phyloP scores from a whole-genome alignment of 2,329 filamentous ascomycete genomes.

The Trichoderma polysporum region DNA sequence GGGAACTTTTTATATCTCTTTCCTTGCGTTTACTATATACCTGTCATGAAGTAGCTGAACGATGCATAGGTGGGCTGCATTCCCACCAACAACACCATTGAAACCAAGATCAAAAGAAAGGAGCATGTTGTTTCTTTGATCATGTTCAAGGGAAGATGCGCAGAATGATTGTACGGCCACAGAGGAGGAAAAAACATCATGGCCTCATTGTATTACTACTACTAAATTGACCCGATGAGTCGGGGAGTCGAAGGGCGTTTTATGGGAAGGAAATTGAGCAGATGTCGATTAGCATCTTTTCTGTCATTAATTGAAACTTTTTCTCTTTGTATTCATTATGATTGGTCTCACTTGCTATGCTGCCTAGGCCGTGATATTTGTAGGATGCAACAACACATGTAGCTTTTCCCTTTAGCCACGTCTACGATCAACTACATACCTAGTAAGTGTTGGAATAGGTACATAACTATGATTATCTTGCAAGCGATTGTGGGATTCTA shows the following conservation, averaged over 20 bases:
- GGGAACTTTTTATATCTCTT: neutral
- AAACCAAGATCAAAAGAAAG: neutral
- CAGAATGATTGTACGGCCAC: neutral
- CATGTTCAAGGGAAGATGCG: neutral
- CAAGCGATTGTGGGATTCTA: no score
- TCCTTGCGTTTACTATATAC: conserved; percentile 15
- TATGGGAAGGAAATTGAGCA: neutral
- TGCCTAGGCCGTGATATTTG: no score
- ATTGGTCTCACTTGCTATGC: no score
- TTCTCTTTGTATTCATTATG: neutral
- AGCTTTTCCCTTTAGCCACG: no score
- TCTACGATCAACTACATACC: no score
- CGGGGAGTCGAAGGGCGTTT: neutral
- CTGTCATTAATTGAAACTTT: neutral
- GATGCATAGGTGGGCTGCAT: neutral
- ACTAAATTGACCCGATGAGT: neutral
- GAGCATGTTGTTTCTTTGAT: neutral
- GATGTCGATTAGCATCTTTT: neutral
- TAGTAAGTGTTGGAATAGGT: no score
- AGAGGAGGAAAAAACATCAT: neutral
- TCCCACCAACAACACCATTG: neutral
- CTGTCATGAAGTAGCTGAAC: neutral
- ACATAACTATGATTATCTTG: no score
- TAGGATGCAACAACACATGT: neutral
- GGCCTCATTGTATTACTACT: neutral